Evolutionary conservation across 176 grass and related monocot species (phyloP), one percentile per base, ranked within the genome.

Genomic region (Raddia guianensis): DNA sequence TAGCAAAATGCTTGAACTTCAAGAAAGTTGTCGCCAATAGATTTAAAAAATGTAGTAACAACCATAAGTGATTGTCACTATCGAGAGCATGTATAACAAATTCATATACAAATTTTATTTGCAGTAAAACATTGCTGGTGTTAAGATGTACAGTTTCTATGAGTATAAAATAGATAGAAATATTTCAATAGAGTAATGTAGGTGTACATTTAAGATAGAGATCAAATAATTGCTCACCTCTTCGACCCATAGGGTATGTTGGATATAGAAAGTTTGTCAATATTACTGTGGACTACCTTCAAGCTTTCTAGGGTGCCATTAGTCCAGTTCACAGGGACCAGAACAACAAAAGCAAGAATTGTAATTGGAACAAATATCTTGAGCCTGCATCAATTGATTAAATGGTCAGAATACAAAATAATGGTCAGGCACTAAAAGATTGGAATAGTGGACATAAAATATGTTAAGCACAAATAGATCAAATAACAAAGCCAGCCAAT

Each of bases 281-380:
- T 91, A 57, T 74, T 10, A 68, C 73, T 95, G 71, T 76, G 65
- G 21, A 88, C 85, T 42, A 90, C 40, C 0, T 84, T 90, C 47
- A 73, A 69, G 47, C 20, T 53, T 58, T 87, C 55, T 10, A 95
- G 89, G 71, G 86, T 75, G 57, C 79, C 78, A 84, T 91, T 99
- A 44, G 90, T 95, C 96, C 88, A 95, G 65, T 99, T 99, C 62
- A 99, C 82, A 58, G 96, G 96, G 80, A 93, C 86, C 74, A 99
- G 83, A 60, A 99, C 68, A 79, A 62, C 21, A 62, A 91, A 95
- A 77, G 92, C 88, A 68, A 99, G 72, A 84, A 93, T 66, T 14
- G 96, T 87, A 47, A 95, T 95, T 21, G 96, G 96, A 63, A 93
- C 79, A 84, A 99, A 99, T 84, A 99, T 99, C 81, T 99, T 95